phyloP scores from a whole-genome alignment of 345 rosid genomes.

The Iberis pinnata region DNA sequence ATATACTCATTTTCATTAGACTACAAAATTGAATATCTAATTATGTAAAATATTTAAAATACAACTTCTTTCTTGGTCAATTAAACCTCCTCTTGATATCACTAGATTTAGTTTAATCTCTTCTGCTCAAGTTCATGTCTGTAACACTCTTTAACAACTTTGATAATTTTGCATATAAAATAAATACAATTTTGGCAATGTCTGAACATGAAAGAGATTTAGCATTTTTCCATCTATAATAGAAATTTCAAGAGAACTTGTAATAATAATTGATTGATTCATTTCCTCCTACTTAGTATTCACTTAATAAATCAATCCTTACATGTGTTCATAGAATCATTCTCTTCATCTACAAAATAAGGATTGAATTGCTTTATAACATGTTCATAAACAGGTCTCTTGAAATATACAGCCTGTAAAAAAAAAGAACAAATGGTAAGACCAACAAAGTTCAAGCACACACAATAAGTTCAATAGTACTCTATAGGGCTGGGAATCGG shows the following conservation, averaged over 20 bases:
- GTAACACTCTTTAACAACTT: no score
- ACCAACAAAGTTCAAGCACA: background rate
- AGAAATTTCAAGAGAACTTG: no score
- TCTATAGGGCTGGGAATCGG: no score
- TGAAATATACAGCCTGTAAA: conserved; percentile 56
- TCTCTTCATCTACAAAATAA: conserved; percentile 39
- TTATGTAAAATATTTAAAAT: no score
- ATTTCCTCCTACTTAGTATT: conserved; percentile 13
- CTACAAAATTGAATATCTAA: no score
- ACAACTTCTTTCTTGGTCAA: no score
- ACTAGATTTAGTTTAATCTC: no score
- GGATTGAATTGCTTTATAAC: conserved; percentile 52
- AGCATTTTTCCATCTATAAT: conserved; percentile 9
- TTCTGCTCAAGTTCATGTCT: no score
- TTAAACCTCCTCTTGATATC: no score
- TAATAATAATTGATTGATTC: no score
- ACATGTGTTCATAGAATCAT: conserved; percentile 11
- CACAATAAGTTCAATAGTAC: background rate
- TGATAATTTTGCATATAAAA: no score
- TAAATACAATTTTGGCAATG: background rate
- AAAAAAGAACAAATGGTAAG: background rate
- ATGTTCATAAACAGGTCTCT: conserved; percentile 62
- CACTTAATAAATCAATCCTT: conserved; percentile 8
- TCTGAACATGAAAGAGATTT: conserved; percentile 10
- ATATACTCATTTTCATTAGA: no score